These are phyloP conservation scores for Alternaria sp. DNA, from an alignment of 2,329 filamentous ascomycete genomes.

Conservation along the genomic window DNA sequence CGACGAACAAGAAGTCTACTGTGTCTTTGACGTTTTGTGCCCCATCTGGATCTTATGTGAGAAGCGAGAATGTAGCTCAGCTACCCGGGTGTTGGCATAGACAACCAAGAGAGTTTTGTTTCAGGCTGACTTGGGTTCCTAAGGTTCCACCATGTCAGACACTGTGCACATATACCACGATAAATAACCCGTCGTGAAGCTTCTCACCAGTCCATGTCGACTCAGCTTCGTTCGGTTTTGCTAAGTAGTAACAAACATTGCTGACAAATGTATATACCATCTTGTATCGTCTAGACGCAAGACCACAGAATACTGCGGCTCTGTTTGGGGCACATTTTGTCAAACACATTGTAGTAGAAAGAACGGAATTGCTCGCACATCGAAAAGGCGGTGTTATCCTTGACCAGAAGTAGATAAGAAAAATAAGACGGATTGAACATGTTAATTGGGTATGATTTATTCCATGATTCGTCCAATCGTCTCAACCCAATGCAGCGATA, in stretches of 20 bases:
- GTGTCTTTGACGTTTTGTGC: background rate
- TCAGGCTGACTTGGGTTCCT: background rate
- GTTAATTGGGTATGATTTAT: constrained; percentile 11
- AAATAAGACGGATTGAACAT: background rate
- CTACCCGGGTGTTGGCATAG: background rate
- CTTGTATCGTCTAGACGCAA: background rate
- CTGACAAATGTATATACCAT: background rate
- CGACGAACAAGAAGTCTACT: background rate
- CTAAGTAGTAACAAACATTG: background rate
- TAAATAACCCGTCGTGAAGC: background rate
- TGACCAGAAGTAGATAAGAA: background rate
- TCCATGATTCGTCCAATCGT: constrained; percentile 13
- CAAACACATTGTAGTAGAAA: background rate
- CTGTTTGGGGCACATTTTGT: background rate
- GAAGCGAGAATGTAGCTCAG: background rate
- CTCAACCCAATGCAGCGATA: constrained; percentile 12
- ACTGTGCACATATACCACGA: background rate
- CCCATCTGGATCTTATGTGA: background rate
- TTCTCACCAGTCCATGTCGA: background rate
- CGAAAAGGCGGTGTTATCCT: background rate
- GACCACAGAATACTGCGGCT: background rate
- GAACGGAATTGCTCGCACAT: background rate
- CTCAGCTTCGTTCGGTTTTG: background rate
- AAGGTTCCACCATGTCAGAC: constrained; percentile 1
- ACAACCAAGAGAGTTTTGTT: background rate